phyloP scores from a whole-genome alignment of 768 basidiomycete species.

The Boletus rubropictus region DNA sequence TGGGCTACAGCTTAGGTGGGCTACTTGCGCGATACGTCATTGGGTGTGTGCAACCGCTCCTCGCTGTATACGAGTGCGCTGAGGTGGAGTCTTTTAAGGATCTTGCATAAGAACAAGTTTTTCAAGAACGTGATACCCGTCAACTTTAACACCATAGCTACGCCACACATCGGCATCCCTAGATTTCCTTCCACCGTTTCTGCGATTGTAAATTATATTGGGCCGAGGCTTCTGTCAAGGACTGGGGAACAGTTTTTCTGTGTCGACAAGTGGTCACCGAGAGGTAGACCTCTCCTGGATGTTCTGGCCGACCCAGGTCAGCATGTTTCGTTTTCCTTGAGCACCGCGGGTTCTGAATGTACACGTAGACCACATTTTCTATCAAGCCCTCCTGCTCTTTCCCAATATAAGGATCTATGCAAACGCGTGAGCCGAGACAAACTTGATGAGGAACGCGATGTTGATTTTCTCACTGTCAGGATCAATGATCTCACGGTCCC shows the following conservation, averaged over 20 bases:
- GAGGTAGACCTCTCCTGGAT: conserved; percentile 61
- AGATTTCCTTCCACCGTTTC: conserved; percentile 57
- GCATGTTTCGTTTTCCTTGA: conserved; percentile 4
- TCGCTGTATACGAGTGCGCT: neutral
- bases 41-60: conserved; percentile 39
- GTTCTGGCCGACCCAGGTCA: conserved; percentile 77
- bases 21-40: conserved; percentile 75
- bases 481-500: conserved; percentile 78
- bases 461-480: conserved; percentile 29
- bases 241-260: conserved; percentile 79
- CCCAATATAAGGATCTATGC: conserved; percentile 71
- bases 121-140: conserved; percentile 66
- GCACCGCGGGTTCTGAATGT: neutral
- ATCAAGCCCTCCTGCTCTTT: conserved; percentile 64
- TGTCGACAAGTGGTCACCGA: conserved; percentile 64
- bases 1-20: conserved; percentile 80
- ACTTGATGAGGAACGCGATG: neutral
- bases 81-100: conserved; percentile 32
- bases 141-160: conserved; percentile 80
- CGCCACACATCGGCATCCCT: conserved; percentile 76
- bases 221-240: conserved; percentile 64
- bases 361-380: conserved; percentile 62
- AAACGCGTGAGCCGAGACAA: conserved; percentile 52
- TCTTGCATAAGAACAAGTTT: conserved; percentile 62
- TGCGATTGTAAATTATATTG: conserved; percentile 47